A percentile compares a stretch with the other conserved stretches of the same genome.
phyloP scores from a whole-genome alignment of 2,329 filamentous ascomycete species.

The Ascochyta koolunga region DNA sequence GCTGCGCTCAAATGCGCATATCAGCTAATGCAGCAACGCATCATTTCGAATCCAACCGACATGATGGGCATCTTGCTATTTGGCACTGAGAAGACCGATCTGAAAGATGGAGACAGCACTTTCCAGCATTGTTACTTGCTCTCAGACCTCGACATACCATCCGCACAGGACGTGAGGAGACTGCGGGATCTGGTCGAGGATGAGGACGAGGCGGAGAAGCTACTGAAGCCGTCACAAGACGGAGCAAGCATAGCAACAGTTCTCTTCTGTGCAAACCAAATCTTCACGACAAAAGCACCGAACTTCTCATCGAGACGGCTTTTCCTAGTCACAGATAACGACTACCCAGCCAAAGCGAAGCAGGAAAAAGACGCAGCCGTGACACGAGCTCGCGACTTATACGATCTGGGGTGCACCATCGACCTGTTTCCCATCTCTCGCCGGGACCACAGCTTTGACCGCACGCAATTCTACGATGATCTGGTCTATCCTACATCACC shows the following conservation, averaged over 20 bases:
- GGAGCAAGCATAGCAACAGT: slow-evolving; percentile 83
- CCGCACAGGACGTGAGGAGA: slow-evolving; percentile 82
- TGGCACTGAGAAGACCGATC: slow-evolving; percentile 76
- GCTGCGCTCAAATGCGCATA: slow-evolving; percentile 94
- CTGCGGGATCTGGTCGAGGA: slow-evolving; percentile 79
- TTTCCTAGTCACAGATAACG: slow-evolving; percentile 96
- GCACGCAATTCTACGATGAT: slow-evolving; percentile 90
- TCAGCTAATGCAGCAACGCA: slow-evolving; percentile 95
- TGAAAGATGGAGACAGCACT: slow-evolving; percentile 56
- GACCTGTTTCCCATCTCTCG: slow-evolving; percentile 89
- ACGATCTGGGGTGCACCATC: slow-evolving; percentile 89
- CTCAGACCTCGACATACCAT: slow-evolving; percentile 84
- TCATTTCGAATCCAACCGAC: slow-evolving; percentile 94
- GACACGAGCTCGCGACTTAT: slow-evolving; percentile 90
- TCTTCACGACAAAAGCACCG: slow-evolving; percentile 92
- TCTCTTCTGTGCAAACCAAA: slow-evolving; percentile 92
- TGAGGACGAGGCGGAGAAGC: slow-evolving; percentile 70
- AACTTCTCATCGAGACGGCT: slow-evolving; percentile 91
- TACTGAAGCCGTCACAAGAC: slow-evolving; percentile 73
- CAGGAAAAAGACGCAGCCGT: slow-evolving; percentile 75
- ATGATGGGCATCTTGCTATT: slow-evolving; percentile 97
- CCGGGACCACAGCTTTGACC: slow-evolving; percentile 75
- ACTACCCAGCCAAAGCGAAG: slow-evolving; percentile 78
- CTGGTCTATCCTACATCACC: slow-evolving; percentile 80
- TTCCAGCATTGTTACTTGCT: slow-evolving; percentile 95